Evolutionary conservation across 257 asterid species (phyloP), one percentile per base, ranked within the genome.

Genomic region (Nicotiana sylvestris): DNA sequence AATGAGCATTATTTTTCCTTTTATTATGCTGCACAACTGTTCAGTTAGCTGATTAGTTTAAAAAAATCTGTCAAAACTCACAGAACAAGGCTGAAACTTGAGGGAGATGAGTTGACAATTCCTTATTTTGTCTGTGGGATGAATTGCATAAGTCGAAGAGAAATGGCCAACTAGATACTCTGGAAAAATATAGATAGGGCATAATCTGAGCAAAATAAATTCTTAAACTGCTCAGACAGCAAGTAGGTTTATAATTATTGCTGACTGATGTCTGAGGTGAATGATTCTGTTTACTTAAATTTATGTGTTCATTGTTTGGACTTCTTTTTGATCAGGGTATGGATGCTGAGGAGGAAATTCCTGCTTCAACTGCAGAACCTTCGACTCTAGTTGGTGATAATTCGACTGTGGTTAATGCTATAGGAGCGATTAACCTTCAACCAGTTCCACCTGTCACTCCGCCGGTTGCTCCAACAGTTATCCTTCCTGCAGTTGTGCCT

Each of bases 271-370:
- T 74, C 43, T 27, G 43, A 74, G 27, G 64, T 49, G 64, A 49
- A 74, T 74, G 80, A 39, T 51, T 74, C 15, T 12, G 37, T 46
- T 72, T 72, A 0, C 33, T 21, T 72, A 21, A 49, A 4, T 27
- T 74, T 74, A 18, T 17, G 80, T 74, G 11, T 74, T 15, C 55
- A 60, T 77, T 53, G 39, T 29, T 53, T 72, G 78, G 17, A 66
- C 64, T 67, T 46, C 46, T 57, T 69, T 64, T 61, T 86, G 27
- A 69, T 74, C 84, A 83, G 89, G 84, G 66, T 79, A 95, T 93
- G 97, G 95, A 95, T 39, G 64, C 88, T 35, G 97, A 92, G 30
- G 92, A 92, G 86, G 92, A 91, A 57, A 86, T 37, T 66, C 83
- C 88, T 4, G 89, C 83, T 53, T 64, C 91, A 39, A 57, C 92